Conservation (phyloP, 768 basidiomycete genomes). For the Lactarius evosmus region DNA sequence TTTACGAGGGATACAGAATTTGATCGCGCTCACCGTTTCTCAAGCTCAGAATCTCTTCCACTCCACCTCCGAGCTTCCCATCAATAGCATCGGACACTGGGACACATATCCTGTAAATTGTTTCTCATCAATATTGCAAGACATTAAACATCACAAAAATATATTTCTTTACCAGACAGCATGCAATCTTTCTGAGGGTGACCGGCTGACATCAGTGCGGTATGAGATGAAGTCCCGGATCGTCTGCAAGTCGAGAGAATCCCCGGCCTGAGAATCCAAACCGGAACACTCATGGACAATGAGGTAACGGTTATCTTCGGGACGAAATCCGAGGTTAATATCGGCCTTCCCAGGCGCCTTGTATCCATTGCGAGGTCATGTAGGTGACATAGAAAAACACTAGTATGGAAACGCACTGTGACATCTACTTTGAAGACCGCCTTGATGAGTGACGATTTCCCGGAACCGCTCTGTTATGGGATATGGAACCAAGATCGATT, state of each 20-base stretch:
- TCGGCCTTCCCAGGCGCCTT: neutral
- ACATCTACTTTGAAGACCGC: conserved; percentile 9
- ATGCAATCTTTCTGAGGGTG: conserved; percentile 2
- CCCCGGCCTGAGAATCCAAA: conserved; percentile 3
- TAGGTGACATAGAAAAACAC: neutral
- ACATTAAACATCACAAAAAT: neutral
- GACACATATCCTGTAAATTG: neutral
- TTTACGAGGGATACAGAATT: no score
- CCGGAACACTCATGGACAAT: conserved; percentile 11
- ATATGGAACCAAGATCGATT: no score
- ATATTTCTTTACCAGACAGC: conserved; percentile 1
- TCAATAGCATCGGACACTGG: neutral
- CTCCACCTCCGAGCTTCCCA: neutral
- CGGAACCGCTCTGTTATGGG: conserved; percentile 6
- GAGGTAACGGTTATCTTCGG: neutral
- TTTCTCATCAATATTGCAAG: neutral
- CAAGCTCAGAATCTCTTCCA: neutral
- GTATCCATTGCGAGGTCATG: neutral
- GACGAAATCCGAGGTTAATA: conserved; percentile 1
- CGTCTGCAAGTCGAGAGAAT: neutral
- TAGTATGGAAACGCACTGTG: neutral
- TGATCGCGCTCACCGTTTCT: neutral
- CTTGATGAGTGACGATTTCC: conserved; percentile 13
- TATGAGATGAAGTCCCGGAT: no score
- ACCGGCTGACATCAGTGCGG: neutral